Conservation (phyloP, 179 eudicot species). For the Nepenthes alata region DNA sequence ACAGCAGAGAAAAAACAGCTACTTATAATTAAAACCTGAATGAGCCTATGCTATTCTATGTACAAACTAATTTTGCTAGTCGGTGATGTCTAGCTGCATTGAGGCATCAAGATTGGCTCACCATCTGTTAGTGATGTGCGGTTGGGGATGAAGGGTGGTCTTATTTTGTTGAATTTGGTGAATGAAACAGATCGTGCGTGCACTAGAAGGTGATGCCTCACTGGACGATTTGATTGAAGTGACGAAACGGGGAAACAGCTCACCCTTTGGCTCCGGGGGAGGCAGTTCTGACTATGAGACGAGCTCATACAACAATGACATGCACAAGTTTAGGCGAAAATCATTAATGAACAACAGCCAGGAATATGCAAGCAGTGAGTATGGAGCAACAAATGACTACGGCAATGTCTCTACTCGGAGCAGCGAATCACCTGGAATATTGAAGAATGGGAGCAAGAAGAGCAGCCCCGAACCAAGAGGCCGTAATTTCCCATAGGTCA, state of each 20-base stretch:
- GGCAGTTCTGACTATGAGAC: conserved; percentile 1
- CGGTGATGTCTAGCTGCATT: too few relatives aligned
- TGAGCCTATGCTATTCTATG: not conserved
- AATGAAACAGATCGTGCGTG: conserved; percentile 26
- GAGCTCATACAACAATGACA: conserved; percentile 1
- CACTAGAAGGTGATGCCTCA: conserved; percentile 27
- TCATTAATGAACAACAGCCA: not conserved
- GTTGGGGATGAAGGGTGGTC: too few relatives aligned
- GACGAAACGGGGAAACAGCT: conserved; percentile 2
- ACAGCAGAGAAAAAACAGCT: too few relatives aligned
- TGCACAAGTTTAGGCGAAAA: conserved; percentile 1
- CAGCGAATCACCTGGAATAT: not conserved
- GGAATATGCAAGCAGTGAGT: not conserved
- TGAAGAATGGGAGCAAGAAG: not conserved
- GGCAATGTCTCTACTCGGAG: not conserved
- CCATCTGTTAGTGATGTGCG: too few relatives aligned
- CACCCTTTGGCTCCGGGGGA: not conserved
- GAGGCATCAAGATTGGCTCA: too few relatives aligned
- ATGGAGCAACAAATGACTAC: conserved; percentile 4
- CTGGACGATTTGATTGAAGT: conserved; percentile 26
- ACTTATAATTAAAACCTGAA: too few relatives aligned
- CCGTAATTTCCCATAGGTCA: too few relatives aligned
- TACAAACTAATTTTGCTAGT: too few relatives aligned
- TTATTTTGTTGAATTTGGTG: not conserved
- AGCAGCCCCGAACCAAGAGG: too few relatives aligned